Evolutionary conservation across 768 basidiomycete genomes (phyloP).

Genomic region (Tricholoma hemisulphureum): DNA sequence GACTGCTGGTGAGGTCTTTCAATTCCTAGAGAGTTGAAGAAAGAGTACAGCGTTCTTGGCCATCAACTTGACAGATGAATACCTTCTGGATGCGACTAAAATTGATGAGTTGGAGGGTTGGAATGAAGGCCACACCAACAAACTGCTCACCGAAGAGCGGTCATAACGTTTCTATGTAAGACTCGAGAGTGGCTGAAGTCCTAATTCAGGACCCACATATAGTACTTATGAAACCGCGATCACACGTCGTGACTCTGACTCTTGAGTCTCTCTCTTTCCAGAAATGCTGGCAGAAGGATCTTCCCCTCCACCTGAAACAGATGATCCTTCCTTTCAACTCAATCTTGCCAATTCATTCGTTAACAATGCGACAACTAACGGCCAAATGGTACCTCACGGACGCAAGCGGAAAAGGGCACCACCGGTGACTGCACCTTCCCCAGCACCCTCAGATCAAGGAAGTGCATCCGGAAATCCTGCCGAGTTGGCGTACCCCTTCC

Average conservation of each 20-base stretch:
- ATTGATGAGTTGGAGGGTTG: slow-evolving; percentile 19
- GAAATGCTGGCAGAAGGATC: slow-evolving; percentile 34
- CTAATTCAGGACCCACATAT: too few species aligned
- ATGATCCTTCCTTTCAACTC: slow-evolving; percentile 12
- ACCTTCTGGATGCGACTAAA: slow-evolving; percentile 77
- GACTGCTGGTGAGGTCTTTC: slow-evolving; percentile 55
- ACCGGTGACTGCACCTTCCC: slow-evolving; percentile 49
- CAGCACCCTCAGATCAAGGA: slow-evolving; percentile 56
- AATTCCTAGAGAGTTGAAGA: slow-evolving; percentile 57
- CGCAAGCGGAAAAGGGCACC: slow-evolving; percentile 61
- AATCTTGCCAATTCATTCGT: slow-evolving; percentile 2
- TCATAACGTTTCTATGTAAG: too few species aligned
- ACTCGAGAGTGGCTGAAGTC: too few species aligned
- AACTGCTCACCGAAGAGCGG: slow-evolving; percentile 40
- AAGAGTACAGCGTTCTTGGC: background rate
- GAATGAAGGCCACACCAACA: slow-evolving; percentile 1
- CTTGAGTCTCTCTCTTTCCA: too few species aligned
- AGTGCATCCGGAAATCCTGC: slow-evolving; percentile 34
- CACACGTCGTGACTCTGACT: too few species aligned
- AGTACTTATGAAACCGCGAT: too few species aligned
- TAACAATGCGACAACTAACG: slow-evolving; percentile 4
- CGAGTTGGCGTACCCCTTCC: slow-evolving; percentile 28
- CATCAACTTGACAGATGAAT: background rate
- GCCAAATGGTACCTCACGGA: slow-evolving; percentile 30
- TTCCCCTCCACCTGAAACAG: slow-evolving; percentile 29